Percentiles rank a stretch among this genome's conserved stretches.
Evolutionary conservation across 495 filamentous ascomycete species (phyloP).

Genomic region (Penicillium soppii): DNA sequence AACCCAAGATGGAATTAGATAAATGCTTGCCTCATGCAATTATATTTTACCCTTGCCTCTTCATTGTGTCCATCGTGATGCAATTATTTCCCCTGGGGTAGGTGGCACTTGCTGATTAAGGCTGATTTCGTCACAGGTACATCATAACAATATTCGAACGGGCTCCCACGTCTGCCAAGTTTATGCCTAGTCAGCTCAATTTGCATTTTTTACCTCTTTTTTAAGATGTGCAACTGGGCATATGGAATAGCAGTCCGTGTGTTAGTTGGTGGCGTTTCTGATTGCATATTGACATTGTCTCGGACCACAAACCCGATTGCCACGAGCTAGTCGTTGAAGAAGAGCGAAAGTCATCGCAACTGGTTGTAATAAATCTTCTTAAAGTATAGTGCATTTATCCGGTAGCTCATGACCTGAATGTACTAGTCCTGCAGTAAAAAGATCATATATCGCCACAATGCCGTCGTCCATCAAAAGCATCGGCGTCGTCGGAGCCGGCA

Average conservation of each 20-base stretch:
- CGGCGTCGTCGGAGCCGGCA: constrained; percentile 63
- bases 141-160: constrained; percentile 10
- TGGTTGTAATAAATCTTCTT: neutral
- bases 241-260: neutral
- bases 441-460: constrained; percentile 14
- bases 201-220: neutral
- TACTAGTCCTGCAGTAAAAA: neutral
- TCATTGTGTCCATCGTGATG: constrained; percentile 12
- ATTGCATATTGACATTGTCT: constrained; percentile 19
- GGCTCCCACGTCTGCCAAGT: no score
- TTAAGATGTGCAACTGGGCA: neutral
- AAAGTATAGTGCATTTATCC: no score
- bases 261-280: constrained; percentile 5
- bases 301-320: constrained; percentile 14
- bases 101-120: neutral
- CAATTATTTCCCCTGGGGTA: no score
- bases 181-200: no score
- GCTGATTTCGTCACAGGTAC: constrained; percentile 11
- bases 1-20: neutral
- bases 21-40: neutral
- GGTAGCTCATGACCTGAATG: neutral
- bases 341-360: neutral
- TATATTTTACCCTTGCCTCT: neutral
- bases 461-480: constrained; percentile 43
- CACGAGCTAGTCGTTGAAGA: constrained; percentile 16